phyloP scores from a whole-genome alignment of 805 yeast species.

The Starmerella floris region DNA sequence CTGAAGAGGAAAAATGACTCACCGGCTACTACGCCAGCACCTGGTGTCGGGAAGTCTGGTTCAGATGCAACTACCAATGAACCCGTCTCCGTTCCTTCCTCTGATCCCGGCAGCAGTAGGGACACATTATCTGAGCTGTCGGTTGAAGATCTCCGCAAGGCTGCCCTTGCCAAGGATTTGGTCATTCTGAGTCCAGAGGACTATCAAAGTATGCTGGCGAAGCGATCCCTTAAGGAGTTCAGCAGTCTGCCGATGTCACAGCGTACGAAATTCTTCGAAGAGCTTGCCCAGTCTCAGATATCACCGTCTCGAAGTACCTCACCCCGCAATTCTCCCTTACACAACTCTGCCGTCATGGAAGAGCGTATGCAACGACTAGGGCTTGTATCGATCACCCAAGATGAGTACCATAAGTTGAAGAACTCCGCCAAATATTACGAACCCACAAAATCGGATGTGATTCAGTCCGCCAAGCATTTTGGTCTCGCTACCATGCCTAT shows the following conservation, averaged over 20 bases:
- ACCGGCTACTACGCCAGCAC: neutral
- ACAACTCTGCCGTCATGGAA: conserved; percentile 20
- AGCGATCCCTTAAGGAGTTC: conserved; percentile 3
- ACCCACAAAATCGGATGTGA: conserved; percentile 27
- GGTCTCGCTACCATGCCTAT: conserved; percentile 34
- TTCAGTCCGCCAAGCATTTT: conserved; percentile 31
- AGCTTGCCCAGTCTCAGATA: conserved; percentile 5
- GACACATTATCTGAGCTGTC: neutral
- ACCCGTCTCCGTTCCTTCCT: conserved; percentile 3
- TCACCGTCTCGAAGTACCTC: conserved; percentile 4
- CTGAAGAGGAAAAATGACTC: conserved; percentile 20
- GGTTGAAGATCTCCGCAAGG: conserved; percentile 3
- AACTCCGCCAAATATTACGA: conserved; percentile 24
- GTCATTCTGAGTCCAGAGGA: conserved; percentile 11
- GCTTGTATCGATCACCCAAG: conserved; percentile 26
- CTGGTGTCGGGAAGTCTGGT: neutral
- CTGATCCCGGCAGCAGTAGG: conserved; percentile 5
- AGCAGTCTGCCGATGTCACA: conserved; percentile 10
- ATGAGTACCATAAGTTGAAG: conserved; percentile 27
- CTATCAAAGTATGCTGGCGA: conserved; percentile 6
- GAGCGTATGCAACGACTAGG: conserved; percentile 26
- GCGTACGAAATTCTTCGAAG: conserved; percentile 11
- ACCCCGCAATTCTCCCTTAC: conserved; percentile 8
- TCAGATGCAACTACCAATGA: neutral
- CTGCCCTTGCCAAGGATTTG: conserved; percentile 4